phyloP scores from a whole-genome alignment of 805 yeast species.

The Wickerhamomyces pijperi region DNA sequence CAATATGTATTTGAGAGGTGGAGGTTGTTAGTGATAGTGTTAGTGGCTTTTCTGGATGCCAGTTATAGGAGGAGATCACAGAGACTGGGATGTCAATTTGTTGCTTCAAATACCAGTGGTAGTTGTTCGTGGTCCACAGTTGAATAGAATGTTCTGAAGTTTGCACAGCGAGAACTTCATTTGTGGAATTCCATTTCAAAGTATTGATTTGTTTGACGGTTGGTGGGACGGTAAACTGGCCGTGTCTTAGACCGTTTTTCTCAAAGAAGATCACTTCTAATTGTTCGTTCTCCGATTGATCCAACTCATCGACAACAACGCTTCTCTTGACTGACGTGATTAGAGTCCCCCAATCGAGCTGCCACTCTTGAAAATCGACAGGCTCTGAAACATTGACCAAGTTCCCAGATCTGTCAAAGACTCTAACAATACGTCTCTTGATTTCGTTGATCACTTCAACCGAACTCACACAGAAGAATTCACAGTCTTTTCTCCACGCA shows the following conservation, averaged over 20 bases:
- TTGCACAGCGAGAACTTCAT: slow-evolving; percentile 62
- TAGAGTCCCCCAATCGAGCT: slow-evolving; percentile 78
- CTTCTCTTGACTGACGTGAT: slow-evolving; percentile 75
- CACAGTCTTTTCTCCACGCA: slow-evolving; percentile 96
- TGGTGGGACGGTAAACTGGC: slow-evolving; percentile 44
- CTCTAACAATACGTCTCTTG: slow-evolving; percentile 68
- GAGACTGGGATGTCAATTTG: slow-evolving; percentile 32
- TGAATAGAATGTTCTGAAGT: slow-evolving; percentile 54
- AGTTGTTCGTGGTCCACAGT: slow-evolving; percentile 85
- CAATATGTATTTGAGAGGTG: slow-evolving; percentile 35
- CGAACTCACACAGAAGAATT: slow-evolving; percentile 59
- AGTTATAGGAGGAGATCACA: slow-evolving; percentile 36
- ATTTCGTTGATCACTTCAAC: slow-evolving; percentile 31
- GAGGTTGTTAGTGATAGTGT: slow-evolving; percentile 57
- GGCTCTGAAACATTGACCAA: slow-evolving; percentile 84
- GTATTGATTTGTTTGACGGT: slow-evolving; percentile 25
- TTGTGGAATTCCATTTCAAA: slow-evolving; percentile 71
- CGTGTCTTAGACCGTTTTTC: slow-evolving; percentile 85
- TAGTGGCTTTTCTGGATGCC: slow-evolving; percentile 87
- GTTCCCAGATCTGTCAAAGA: slow-evolving; percentile 68
- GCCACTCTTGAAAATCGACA: slow-evolving; percentile 67
- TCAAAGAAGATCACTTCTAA: slow-evolving; percentile 68
- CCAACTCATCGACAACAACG: slow-evolving; percentile 25
- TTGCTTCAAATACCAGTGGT: slow-evolving; percentile 92
- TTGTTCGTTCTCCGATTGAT: slow-evolving; percentile 26